Conservation (phyloP, 148 eudicot species). For the Gaultheria prostrata region DNA sequence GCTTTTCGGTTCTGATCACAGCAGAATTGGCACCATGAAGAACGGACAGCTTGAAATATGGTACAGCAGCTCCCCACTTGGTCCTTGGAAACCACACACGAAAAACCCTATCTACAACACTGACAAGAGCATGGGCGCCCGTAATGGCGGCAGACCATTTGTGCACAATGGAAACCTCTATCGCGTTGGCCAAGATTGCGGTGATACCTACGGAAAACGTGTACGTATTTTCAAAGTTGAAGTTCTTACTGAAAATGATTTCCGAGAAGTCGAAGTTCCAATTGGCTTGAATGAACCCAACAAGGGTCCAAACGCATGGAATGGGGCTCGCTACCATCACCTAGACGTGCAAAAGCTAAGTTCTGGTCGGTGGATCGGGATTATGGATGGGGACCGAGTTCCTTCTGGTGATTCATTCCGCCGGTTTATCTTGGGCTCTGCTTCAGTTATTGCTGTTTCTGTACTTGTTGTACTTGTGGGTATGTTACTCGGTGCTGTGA, state of each 20-base stretch:
- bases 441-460: conserved; percentile 47
- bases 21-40: conserved; percentile 61
- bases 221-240: conserved; percentile 67
- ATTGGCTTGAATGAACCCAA: conserved; percentile 51
- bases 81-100: conserved; percentile 91
- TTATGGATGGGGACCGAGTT: conserved; percentile 88
- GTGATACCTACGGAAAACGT: conserved; percentile 76
- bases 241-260: conserved; percentile 59
- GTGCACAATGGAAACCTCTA: conserved; percentile 60
- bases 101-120: conserved; percentile 70
- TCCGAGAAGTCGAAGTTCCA: conserved; percentile 72
- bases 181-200: conserved; percentile 90
- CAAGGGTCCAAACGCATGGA: conserved; percentile 86
- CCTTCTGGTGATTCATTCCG: conserved; percentile 70
- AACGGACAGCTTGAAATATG: conserved; percentile 92
- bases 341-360: conserved; percentile 77
- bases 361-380: conserved; percentile 75
- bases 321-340: conserved; percentile 84
- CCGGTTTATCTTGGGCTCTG: conserved; percentile 59
- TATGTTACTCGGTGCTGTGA: conserved; percentile 66
- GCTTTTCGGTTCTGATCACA: conserved; percentile 93
- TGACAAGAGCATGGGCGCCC: conserved; percentile 64
- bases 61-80: conserved; percentile 81
- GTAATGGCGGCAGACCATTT: conserved; percentile 96
- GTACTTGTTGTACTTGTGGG: conserved; percentile 58